A percentile compares a stretch with the other conserved stretches of the same genome.
Conservation (phyloP, 1,139 yeast species). For the Scheffersomyces segobiensis region DNA sequence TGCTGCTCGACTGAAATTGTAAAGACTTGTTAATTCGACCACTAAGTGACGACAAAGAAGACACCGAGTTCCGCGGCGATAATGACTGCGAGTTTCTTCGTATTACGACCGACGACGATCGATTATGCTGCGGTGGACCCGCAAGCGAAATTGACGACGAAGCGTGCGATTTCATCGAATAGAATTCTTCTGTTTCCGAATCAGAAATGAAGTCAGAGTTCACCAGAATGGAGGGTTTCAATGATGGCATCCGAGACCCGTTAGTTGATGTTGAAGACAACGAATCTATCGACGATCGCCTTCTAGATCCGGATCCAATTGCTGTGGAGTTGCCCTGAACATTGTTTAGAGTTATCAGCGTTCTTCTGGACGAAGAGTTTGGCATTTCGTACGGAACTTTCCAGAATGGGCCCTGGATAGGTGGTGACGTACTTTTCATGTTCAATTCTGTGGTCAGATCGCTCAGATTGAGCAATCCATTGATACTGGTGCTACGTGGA, state of each 20-base stretch:
- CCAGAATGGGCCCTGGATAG: constrained; percentile 51
- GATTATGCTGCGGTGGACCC: constrained; percentile 1
- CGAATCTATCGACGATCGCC: constrained; percentile 41
- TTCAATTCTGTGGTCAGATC: constrained; percentile 3
- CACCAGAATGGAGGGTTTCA: constrained; percentile 28
- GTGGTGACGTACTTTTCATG: constrained; percentile 27
- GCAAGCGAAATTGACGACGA: constrained; percentile 6
- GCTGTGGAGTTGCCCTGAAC: neutral
- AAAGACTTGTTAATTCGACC: constrained; percentile 40
- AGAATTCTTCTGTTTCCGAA: constrained; percentile 42
- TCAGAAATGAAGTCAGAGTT: constrained; percentile 30
- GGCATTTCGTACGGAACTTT: constrained; percentile 56
- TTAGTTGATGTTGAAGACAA: constrained; percentile 33
- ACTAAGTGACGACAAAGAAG: constrained; percentile 46
- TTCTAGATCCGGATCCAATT: constrained; percentile 7
- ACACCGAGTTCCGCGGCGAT: constrained; percentile 50
- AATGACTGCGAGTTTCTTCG: constrained; percentile 21
- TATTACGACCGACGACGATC: constrained; percentile 5
- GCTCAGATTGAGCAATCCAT: neutral
- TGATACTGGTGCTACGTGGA: neutral
- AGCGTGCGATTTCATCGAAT: constrained; percentile 24
- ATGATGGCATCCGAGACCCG: constrained; percentile 31
- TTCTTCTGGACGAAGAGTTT: constrained; percentile 11
- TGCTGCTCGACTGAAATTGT: constrained; percentile 5
- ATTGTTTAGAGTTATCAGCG: constrained; percentile 7